Conservation (phyloP, 345 rosid species). For the Cardamine resedifolia region DNA sequence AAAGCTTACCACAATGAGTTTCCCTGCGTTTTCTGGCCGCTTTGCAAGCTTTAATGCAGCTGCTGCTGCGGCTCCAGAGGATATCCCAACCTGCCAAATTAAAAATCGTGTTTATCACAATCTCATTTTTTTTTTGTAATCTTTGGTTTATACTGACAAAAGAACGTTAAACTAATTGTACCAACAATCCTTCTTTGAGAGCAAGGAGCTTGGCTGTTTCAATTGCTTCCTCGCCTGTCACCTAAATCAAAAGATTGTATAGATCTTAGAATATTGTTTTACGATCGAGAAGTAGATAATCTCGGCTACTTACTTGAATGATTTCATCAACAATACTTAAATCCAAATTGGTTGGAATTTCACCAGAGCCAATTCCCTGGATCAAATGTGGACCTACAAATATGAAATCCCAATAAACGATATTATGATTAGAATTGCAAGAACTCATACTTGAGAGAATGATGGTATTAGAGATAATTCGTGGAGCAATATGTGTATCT, state of each 20-base stretch:
- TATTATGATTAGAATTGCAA: neutral
- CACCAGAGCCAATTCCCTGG: constrained; percentile 84
- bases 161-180: constrained; percentile 9
- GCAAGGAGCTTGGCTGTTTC: constrained; percentile 56
- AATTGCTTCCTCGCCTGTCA: constrained; percentile 53
- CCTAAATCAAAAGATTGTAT: constrained; percentile 29
- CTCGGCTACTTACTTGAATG: constrained; percentile 54
- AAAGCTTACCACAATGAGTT: constrained; percentile 47
- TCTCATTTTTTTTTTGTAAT: neutral
- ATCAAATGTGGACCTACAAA: constrained; percentile 49
- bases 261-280: neutral
- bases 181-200: constrained; percentile 59
- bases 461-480: neutral
- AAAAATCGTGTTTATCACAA: neutral
- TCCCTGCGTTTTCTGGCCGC: constrained; percentile 60
- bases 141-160: neutral
- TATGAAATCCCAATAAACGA: neutral
- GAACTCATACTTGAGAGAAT: too few species aligned
- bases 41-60: constrained; percentile 59
- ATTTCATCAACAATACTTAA: constrained; percentile 66
- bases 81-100: constrained; percentile 57
- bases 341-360: constrained; percentile 74
- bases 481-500: neutral
- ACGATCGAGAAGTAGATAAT: neutral
- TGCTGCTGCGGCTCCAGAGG: constrained; percentile 65